Conservation (phyloP, 495 filamentous ascomycete species). For the Penicillium coffeae region DNA sequence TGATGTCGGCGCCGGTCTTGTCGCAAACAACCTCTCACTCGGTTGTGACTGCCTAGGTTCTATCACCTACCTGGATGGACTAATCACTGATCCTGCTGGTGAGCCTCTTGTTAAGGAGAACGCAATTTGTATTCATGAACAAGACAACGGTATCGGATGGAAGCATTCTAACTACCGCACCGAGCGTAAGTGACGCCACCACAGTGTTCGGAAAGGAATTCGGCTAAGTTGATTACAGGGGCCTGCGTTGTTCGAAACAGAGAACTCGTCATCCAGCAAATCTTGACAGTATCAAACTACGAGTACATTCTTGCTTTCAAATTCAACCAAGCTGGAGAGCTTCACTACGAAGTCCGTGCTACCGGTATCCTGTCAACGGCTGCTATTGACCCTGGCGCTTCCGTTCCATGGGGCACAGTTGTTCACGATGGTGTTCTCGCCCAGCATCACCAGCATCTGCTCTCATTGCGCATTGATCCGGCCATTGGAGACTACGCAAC, state of each 20-base stretch:
- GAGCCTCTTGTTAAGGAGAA: slow-evolving; percentile 50
- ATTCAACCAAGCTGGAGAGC: slow-evolving; percentile 74
- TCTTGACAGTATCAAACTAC: slow-evolving; percentile 78
- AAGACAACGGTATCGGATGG: slow-evolving; percentile 63
- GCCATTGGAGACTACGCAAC: too few species aligned
- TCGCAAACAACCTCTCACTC: slow-evolving; percentile 56
- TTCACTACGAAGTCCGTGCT: slow-evolving; percentile 76
- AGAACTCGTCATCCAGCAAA: slow-evolving; percentile 63
- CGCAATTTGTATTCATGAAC: slow-evolving; percentile 62
- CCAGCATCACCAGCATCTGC: too few species aligned
- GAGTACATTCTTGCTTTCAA: slow-evolving; percentile 83
- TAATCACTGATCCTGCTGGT: slow-evolving; percentile 47
- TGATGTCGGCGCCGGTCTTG: slow-evolving; percentile 60
- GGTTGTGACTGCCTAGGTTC: slow-evolving; percentile 63
- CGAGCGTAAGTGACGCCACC: too few species aligned
- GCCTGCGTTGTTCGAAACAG: slow-evolving; percentile 55
- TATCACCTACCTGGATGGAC: slow-evolving; percentile 60
- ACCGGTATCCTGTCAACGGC: slow-evolving; percentile 88
- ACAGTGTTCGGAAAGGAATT: too few species aligned
- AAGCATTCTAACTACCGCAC: slow-evolving; percentile 71
- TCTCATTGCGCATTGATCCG: too few species aligned
- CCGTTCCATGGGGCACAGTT: too few species aligned
- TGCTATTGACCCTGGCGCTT: too few species aligned
- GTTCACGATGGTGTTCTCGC: too few species aligned
- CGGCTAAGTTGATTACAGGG: too few species aligned